Evolutionary conservation across 768 basidiomycete species (phyloP).

Genomic region (Lactarius vividus): DNA sequence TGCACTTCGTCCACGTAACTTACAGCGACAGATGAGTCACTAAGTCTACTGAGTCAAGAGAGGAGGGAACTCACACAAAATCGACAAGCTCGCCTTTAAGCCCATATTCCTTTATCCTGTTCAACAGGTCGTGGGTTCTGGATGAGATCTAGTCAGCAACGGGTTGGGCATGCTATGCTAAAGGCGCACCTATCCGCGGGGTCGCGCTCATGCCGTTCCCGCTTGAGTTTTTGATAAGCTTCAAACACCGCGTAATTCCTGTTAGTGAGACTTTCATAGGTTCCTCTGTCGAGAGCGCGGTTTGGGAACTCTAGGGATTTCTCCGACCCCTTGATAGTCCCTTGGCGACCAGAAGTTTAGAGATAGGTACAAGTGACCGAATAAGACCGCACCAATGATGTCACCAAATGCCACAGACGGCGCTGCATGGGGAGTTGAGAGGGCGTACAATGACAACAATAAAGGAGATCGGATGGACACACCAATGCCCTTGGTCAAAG

Average conservation of each 20-base stretch:
- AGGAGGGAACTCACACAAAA: slow-evolving; percentile 42
- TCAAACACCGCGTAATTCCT: slow-evolving; percentile 42
- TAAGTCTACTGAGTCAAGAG: not conserved
- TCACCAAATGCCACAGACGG: slow-evolving; percentile 62
- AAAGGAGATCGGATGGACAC: slow-evolving; percentile 7
- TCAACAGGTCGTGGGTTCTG: slow-evolving; percentile 53
- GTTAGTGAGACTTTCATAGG: slow-evolving; percentile 5
- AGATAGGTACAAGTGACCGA: not conserved
- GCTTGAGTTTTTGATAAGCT: slow-evolving; percentile 48
- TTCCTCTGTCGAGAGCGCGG: slow-evolving; percentile 16
- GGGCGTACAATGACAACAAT: not conserved
- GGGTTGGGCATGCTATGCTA: too few species aligned
- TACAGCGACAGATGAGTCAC: not conserved
- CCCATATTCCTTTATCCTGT: slow-evolving; percentile 32
- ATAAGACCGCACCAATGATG: slow-evolving; percentile 47
- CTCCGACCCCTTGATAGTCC: slow-evolving; percentile 71
- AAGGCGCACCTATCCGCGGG: slow-evolving; percentile 53
- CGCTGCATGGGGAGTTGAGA: slow-evolving; percentile 39
- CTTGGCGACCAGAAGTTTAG: slow-evolving; percentile 30
- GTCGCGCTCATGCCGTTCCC: slow-evolving; percentile 45
- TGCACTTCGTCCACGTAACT: slow-evolving; percentile 77
- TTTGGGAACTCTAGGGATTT: slow-evolving; percentile 36
- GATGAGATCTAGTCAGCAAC: not conserved
- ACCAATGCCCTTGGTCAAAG: slow-evolving; percentile 54
- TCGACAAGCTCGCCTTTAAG: slow-evolving; percentile 48